Conservation (phyloP, 106 monocot genomes). For the Acorus gramineus region DNA sequence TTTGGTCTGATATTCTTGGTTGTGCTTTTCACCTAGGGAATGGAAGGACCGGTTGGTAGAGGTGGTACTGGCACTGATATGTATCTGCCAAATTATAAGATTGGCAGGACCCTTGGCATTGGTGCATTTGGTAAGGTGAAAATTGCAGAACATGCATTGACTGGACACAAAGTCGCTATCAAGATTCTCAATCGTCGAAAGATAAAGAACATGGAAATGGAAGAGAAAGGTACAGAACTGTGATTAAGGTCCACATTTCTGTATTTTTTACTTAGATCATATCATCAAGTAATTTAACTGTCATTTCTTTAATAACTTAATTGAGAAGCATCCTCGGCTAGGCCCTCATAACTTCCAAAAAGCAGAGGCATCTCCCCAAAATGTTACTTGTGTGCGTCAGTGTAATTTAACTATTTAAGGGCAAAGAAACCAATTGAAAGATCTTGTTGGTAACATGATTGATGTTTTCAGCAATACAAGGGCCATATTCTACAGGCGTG, state of each 20-base stretch:
- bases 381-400: no score
- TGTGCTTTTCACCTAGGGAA: not conserved
- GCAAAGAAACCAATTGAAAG: no score
- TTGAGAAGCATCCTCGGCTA: no score
- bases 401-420: no score
- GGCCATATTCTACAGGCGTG: no score
- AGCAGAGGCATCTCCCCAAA: no score
- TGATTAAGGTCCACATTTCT: not conserved
- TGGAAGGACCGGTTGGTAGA: slow-evolving; percentile 13
- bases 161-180: slow-evolving; percentile 46
- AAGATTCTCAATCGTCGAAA: not conserved
- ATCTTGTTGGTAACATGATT: no score
- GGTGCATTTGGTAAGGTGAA: slow-evolving; percentile 53
- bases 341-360: no score
- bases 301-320: not conserved
- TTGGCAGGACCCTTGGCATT: slow-evolving; percentile 47
- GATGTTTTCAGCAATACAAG: no score
- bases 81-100: slow-evolving; percentile 29
- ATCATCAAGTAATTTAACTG: not conserved
- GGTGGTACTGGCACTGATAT: slow-evolving; percentile 21
- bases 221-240: slow-evolving; percentile 40
- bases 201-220: slow-evolving; percentile 21
- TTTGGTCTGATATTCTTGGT: no score
- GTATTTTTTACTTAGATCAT: not conserved
- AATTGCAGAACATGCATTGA: slow-evolving; percentile 41